Evolutionary conservation across 83 land plant genomes (phyloP).

Genomic region (Larix sibirica): DNA sequence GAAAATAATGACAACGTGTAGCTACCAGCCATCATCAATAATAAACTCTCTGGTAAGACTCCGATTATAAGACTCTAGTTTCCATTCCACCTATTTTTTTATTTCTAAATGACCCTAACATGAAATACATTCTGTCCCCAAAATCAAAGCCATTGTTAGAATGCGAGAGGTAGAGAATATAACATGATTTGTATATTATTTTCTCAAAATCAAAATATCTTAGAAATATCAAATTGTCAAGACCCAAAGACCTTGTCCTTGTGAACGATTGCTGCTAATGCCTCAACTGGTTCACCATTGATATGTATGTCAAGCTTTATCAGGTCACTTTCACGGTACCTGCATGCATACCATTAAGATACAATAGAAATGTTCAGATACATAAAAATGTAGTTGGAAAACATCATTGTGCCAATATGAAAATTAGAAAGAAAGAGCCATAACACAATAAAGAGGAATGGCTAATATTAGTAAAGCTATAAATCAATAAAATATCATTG

Average conservation of each 20-base stretch:
- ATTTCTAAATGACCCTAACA: not conserved
- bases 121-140: not conserved
- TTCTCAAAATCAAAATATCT: not conserved
- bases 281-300: conserved; percentile 88
- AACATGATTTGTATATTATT: not conserved
- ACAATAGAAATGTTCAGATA: not conserved
- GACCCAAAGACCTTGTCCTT: conserved; percentile 74
- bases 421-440: too few species aligned
- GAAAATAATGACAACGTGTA: not conserved
- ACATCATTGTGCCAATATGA: too few species aligned
- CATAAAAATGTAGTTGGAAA: not conserved
- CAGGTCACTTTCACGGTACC: conserved; percentile 82
- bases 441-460: too few species aligned
- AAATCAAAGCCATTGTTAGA: not conserved
- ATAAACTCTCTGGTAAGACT: not conserved
- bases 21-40: not conserved
- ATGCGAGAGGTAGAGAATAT: not conserved
- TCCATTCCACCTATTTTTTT: not conserved
- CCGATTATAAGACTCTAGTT: not conserved
- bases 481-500: too few species aligned
- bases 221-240: not conserved
- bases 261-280: conserved; percentile 94
- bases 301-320: conserved; percentile 92
- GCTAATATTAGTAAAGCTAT: too few species aligned
- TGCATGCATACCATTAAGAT: conserved; percentile 19